Base-by-base conservation (phyloP, 108 stramenopile species). In the Discostella pseudostelligera region DNA sequence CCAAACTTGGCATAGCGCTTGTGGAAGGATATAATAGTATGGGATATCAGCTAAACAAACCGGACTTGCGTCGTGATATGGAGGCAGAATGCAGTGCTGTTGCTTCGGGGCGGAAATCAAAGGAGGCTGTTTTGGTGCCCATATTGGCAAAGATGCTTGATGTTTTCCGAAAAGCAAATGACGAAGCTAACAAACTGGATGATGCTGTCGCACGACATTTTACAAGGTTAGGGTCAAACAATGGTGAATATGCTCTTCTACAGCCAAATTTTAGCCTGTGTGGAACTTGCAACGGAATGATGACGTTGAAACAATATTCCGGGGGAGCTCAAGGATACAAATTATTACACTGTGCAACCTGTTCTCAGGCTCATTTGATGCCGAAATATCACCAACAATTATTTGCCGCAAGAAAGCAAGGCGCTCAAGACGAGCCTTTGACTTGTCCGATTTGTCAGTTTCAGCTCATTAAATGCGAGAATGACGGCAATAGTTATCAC, bases 21-120 rank as follows among this genome's bases (percentile, higher is more conserved):
- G 90, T 96, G 8, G 93, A 96, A 65, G 96, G 96, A 37, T 96
- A 96, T 79, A 94, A 96, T 55, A 79, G 82, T 62, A 96, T 96
- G 96, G 96, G 96, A 39, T 96, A 96, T 56, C 96, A 94, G 61
- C 78, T 96, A 25, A 96, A 96, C 74, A 90, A 89, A 70, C 96
- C 96, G 6, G 89, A 93, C 72, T 64, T 96, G 56, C 79, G 96
- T 36, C 73, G 92, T 46, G 87, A 92, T 19, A 71, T 85, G 83
- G 88, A 91, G 64, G 71, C 68, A 20, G 89, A 93, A 62, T 93
- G 92, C 79, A 90, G 83, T 60, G 74, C 78, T 16, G 84, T 93
- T 22, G 92, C 92, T 9, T 68, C 65, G 19, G 83, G 86, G 10
- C 78, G 76, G 47, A 95, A 92, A 72, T 80, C 85, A 8, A 92